Evolutionary conservation across 805 yeast species (phyloP), one percentile per base, ranked within the genome.

Genomic region (Candida hungchunana): DNA sequence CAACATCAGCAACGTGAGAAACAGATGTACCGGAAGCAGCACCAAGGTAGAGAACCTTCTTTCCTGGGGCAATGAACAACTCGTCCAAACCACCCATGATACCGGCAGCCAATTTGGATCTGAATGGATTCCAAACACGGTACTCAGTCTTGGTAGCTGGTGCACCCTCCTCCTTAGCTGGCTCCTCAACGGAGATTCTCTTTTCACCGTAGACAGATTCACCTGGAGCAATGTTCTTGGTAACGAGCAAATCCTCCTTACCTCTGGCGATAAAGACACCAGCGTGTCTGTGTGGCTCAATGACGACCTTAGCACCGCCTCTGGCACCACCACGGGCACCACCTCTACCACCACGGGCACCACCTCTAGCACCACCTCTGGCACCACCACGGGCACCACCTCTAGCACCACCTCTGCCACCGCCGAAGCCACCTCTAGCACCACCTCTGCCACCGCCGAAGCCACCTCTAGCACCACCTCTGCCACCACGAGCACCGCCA

Each of bases 111-210:
- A 93, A 75, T 78, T 93, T 93, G 42, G 97, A 90, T 81, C 98
- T 84, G 84, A 93, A 93, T 47, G 98, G 98, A 71, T 93, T 93
- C 98, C 98, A 93, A 53, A 93, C 98, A 78, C 98, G 89, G 81
- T 93, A 93, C 74, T 93, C 98, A 44, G 80, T 77, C 75, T 93
- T 93, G 59, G 97, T 88, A 50, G 93, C 79, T 51, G 93, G 85
- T 41, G 80, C 85, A 59, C 82, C 83, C 59, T 83, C 95, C 60
- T 83, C 95, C 57, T 72, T 77, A 40, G 90, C 77, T 50, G 97
- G 95, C 62, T 85, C 96, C 64, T 93, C 98, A 44, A 93, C 75
- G 40, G 94, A 67, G 47, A 93, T 75, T 73, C 97, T 80, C 79
- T 93, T 93, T 73, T 93, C 98, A 59, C 97, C 97, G 71, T 93